Base-by-base conservation (phyloP, 2,329 filamentous ascomycete species). In the Stemphylium lycopersici region DNA sequence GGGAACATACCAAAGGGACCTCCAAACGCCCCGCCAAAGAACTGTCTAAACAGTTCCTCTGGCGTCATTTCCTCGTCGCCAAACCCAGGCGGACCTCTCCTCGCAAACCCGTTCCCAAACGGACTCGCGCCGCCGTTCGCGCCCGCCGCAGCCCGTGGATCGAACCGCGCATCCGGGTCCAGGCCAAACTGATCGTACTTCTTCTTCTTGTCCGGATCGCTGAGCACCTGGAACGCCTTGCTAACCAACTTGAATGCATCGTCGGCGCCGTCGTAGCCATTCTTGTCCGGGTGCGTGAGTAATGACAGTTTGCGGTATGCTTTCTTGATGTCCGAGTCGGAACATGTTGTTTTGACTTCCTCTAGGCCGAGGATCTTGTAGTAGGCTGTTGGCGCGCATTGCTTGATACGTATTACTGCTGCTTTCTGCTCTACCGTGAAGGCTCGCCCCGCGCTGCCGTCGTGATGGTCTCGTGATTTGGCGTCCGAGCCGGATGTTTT, bases 211-310 rank as follows among this genome's bases (percentile, higher is more conserved):
- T 98, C 93, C 70, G 91, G 85, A 75, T 99, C 95, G 58, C 91
- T 93, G 43, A 99, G 81, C 47, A 98, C 87, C 66, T 96, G 90
- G 75, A 99, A 99, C 13, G 95, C 95, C 67, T 91, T 85, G 69
- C 91, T 90, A 20, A 99, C 92, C 90, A 97, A 90, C 81, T 99
- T 99, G 81, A 99, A 99, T 29, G 95, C 95, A 80, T 99, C 95
- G 74, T 97, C 95, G 50, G 95, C 93, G 56, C 96, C 87, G 33
- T 93, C 88, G 75, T 97, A 93, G 45, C 93, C 93, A 82, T 99
- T 99, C 82, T 99, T 99, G 81, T 99, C 95, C 60, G 95, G 95
- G 81, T 99, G 95, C 55, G 95, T 99, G 71, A 98, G 83, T 69
- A 99, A 80, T 73, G 90, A 95, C 74, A 96, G 84, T 79, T 96